These are phyloP conservation scores for Geotrichum carabidarum DNA, from an alignment of 1,139 yeast genomes.

Conservation along the genomic window DNA sequence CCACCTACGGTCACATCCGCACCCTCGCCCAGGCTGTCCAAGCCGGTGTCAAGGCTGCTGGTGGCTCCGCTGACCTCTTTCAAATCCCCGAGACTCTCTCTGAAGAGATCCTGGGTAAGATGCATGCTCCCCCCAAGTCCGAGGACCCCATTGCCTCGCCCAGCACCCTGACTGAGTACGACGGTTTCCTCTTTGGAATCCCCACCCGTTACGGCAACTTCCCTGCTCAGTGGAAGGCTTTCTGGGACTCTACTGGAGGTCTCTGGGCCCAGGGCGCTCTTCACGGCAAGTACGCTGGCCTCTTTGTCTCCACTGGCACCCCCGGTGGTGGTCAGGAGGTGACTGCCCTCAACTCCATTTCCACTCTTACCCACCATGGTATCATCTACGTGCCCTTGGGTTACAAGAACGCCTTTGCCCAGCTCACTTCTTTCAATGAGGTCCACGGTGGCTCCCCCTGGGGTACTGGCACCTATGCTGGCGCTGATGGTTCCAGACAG, in stretches of 20 bases:
- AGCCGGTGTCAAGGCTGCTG: conserved; percentile 68
- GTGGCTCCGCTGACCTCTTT: conserved; percentile 59
- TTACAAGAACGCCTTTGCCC: conserved; percentile 57
- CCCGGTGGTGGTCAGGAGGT: conserved; percentile 84
- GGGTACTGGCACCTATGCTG: conserved; percentile 86
- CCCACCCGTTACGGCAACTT: conserved; percentile 81
- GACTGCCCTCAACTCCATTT: conserved; percentile 59
- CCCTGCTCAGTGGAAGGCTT: conserved; percentile 77
- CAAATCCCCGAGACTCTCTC: conserved; percentile 78
- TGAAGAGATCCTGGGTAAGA: conserved; percentile 51
- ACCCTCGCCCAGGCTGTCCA: conserved; percentile 63
- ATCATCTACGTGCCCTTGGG: conserved; percentile 69
- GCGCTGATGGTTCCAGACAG: conserved; percentile 71
- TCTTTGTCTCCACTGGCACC: conserved; percentile 74
- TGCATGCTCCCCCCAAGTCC: conserved; percentile 68
- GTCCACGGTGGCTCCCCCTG: conserved; percentile 81
- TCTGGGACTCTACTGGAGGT: conserved; percentile 80
- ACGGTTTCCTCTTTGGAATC: conserved; percentile 72
- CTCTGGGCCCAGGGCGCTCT: conserved; percentile 75
- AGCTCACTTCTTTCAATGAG: conserved; percentile 57
- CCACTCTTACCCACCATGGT: conserved; percentile 72
- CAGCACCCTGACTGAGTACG: conserved; percentile 57
- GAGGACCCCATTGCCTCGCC: conserved; percentile 66
- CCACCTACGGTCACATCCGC: conserved; percentile 75
- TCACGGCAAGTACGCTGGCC: conserved; percentile 70